Percentiles rank a stretch among this genome's conserved stretches.
Evolutionary conservation across 2,329 filamentous ascomycete species (phyloP).

Genomic region (Ploettnerulaceae sp.): DNA sequence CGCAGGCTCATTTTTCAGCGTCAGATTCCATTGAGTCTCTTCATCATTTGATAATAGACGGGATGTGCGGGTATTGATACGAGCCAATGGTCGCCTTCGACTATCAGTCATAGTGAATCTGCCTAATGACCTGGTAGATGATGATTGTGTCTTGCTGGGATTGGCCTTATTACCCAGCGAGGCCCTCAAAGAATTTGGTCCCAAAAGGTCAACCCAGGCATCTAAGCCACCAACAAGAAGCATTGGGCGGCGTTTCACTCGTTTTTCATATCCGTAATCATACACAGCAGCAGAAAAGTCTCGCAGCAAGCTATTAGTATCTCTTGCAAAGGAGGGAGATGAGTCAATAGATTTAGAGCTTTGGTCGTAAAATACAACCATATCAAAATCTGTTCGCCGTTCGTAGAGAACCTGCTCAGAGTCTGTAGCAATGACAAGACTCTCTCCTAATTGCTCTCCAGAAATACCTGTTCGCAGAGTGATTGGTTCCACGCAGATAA

Average conservation of each 20-base stretch:
- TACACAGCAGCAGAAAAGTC: conserved; percentile 74
- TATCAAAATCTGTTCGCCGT: conserved; percentile 68
- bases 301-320: conserved; percentile 53
- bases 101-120: conserved; percentile 1
- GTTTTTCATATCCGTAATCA: conserved; percentile 77
- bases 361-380: conserved; percentile 89
- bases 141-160: neutral
- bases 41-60: conserved; percentile 77
- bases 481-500: conserved; percentile 88
- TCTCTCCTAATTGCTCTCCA: conserved; percentile 58
- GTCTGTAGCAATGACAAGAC: conserved; percentile 65
- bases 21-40: conserved; percentile 73
- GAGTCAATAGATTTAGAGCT: conserved; percentile 39
- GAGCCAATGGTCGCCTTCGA: conserved; percentile 28
- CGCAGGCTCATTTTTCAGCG: conserved; percentile 59
- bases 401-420: conserved; percentile 72
- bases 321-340: conserved; percentile 39
- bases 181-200: conserved; percentile 42
- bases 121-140: neutral
- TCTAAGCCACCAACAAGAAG: conserved; percentile 78
- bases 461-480: conserved; percentile 64
- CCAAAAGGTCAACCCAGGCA: conserved; percentile 82
- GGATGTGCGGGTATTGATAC: conserved; percentile 41
- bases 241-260: conserved; percentile 67
- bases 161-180: conserved; percentile 37